Evolutionary conservation across 2,329 filamentous ascomycete species (phyloP), one percentile per base, ranked within the genome.

Genomic region (Botryotinia calthae): DNA sequence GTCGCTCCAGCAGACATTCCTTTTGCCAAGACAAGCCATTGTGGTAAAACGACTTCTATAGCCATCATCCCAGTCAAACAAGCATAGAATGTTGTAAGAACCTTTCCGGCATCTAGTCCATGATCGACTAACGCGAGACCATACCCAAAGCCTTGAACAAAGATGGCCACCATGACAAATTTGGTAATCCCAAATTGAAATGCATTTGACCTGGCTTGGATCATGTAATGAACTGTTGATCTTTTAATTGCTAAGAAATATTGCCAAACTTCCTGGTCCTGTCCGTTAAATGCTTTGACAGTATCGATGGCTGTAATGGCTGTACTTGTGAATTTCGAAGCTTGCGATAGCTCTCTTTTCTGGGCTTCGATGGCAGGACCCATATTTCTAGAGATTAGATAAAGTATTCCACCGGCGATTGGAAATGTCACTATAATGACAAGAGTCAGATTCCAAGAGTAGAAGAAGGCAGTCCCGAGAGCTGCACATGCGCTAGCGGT

Each of bases 91-190:
- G 94, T 92, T 0, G 93, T 96, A 62, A 98, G 82, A 4, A 97
- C 88, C 72, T 91, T 85, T 0, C 91, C 92, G 0, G 93, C 84
- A 18, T 84, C 85, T 20, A 88, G 83, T 0, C 85, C 81, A 1
- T 86, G 82, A 16, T 85, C 84, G 16, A 96, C 89, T 2, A 97
- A 86, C 1, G 88, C 84, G 42, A 91, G 87, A 0, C 94, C 95
- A 77, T 95, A 97, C 89, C 93, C 97, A 79, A 98, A 98, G 0
- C 94, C 95, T 73, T 94, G 87, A 0, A 97, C 91, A 76, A 98
- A 98, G 80, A 98, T 90, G 2, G 85, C 86, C 5, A 94, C 87
- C 44, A 91, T 90, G 84, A 94, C 90, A 76, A 97, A 88, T 64
- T 91, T 90, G 69, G 93, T 86, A 65, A 92, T 87, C 0, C 90